phyloP scores from a whole-genome alignment of 495 filamentous ascomycete species.

The Penicillium cosmopolitanum region DNA sequence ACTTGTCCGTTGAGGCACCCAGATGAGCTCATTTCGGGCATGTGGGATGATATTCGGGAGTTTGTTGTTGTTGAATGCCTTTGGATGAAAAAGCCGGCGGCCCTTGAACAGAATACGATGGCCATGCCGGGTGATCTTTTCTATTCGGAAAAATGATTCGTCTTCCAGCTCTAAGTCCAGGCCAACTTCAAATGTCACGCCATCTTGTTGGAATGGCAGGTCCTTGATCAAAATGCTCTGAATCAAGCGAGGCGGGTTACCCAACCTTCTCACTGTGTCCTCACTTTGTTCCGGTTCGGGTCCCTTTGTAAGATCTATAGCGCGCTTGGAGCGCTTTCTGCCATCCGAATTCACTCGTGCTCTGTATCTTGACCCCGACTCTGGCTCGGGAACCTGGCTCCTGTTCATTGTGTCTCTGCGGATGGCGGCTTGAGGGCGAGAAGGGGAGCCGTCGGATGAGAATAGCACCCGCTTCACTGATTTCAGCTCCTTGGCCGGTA shows the following conservation, averaged over 20 bases:
- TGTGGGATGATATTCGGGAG: slow-evolving; percentile 1
- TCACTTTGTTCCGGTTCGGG: not conserved
- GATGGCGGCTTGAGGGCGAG: too few relatives aligned
- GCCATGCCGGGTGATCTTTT: slow-evolving; percentile 5
- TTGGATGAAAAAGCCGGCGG: slow-evolving; percentile 11
- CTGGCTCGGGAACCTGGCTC: too few relatives aligned
- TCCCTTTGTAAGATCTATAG: not conserved
- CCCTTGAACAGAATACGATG: slow-evolving; percentile 6
- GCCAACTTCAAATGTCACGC: slow-evolving; percentile 2
- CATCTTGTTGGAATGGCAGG: not conserved
- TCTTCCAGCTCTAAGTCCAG: slow-evolving; percentile 22
- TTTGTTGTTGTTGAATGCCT: slow-evolving; percentile 1
- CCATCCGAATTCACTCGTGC: too few relatives aligned
- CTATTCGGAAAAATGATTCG: slow-evolving; percentile 18
- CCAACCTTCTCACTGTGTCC: too few relatives aligned
- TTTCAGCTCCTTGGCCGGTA: not conserved
- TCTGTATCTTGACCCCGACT: too few relatives aligned
- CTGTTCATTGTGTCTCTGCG: too few relatives aligned
- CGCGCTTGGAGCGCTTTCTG: not conserved
- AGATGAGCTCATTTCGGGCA: not conserved
- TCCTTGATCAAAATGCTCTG: not conserved
- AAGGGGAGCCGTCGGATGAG: not conserved
- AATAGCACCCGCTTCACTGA: not conserved
- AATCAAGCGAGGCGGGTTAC: not conserved
- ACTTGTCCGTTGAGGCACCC: not conserved